Percentiles rank a stretch among this genome's conserved stretches.
Conservation (phyloP, 2,329 filamentous ascomycete genomes). For the Helotiales sp. region DNA sequence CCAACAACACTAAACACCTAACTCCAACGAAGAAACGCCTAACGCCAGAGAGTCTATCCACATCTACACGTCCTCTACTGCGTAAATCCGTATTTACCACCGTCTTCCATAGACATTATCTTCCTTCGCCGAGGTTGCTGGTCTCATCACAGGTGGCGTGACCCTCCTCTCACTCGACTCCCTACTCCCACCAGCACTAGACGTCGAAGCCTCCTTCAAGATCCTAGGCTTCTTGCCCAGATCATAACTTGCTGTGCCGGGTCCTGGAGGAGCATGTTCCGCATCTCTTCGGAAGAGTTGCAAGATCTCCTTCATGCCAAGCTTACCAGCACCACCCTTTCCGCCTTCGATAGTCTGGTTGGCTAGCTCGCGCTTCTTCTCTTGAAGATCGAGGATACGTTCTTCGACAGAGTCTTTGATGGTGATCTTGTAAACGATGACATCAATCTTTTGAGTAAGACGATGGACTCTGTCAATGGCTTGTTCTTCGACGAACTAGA, state of each 20-base stretch:
- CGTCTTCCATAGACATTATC: conserved; percentile 35
- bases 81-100: conserved; percentile 27
- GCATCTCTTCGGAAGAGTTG: conserved; percentile 64
- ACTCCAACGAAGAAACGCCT: not conserved
- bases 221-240: conserved; percentile 31
- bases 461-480: conserved; percentile 97
- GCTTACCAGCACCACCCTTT: conserved; percentile 73
- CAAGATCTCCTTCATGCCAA: conserved; percentile 91
- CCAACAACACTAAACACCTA: not conserved
- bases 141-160: conserved; percentile 18
- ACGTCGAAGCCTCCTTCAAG: conserved; percentile 27
- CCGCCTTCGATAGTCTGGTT: conserved; percentile 85
- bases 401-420: conserved; percentile 87
- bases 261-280: conserved; percentile 26
- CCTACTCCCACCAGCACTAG: conserved; percentile 11
- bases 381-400: conserved; percentile 89
- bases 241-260: conserved; percentile 22
- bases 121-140: conserved; percentile 22
- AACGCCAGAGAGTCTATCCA: not conserved
- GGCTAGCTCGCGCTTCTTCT: conserved; percentile 90
- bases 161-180: conserved; percentile 24
- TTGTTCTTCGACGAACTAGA: conserved; percentile 95
- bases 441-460: conserved; percentile 94
- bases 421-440: conserved; percentile 92
- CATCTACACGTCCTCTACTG: not conserved